phyloP scores from a whole-genome alignment of 495 filamentous ascomycete genomes.

The Hyaloscypha finlandica region DNA sequence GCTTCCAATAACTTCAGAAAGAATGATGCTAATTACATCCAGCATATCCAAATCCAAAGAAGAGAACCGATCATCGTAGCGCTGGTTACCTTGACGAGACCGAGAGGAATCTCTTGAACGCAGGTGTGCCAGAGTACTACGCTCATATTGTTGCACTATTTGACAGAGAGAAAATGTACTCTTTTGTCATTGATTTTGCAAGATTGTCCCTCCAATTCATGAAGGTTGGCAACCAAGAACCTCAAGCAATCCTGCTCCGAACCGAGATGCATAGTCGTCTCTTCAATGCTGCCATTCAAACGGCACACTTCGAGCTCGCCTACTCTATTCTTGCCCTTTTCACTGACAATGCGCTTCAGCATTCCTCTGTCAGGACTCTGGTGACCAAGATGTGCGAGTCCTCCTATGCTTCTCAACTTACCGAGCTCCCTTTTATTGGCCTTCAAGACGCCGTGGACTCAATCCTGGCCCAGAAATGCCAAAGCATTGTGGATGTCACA shows the following conservation, averaged over 20 bases:
- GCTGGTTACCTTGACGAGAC: slow-evolving; percentile 69
- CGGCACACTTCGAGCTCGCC: slow-evolving; percentile 76
- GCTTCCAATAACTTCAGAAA: background rate
- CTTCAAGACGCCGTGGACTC: slow-evolving; percentile 78
- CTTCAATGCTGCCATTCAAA: slow-evolving; percentile 77
- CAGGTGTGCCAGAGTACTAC: slow-evolving; percentile 81
- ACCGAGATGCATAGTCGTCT: slow-evolving; percentile 78
- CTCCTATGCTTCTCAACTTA: slow-evolving; percentile 65
- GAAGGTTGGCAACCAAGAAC: slow-evolving; percentile 33
- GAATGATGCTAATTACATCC: slow-evolving; percentile 16
- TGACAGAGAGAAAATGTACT: slow-evolving; percentile 71
- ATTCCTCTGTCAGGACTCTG: slow-evolving; percentile 61
- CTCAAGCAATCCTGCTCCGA: slow-evolving; percentile 29
- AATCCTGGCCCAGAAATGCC: slow-evolving; percentile 65
- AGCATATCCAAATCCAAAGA: slow-evolving; percentile 25
- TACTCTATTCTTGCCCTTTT: slow-evolving; percentile 76
- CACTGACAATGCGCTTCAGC: slow-evolving; percentile 66
- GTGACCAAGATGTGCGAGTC: slow-evolving; percentile 70
- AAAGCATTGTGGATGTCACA: slow-evolving; percentile 56
- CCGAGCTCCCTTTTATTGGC: slow-evolving; percentile 74
- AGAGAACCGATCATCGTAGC: slow-evolving; percentile 44
- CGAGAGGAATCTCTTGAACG: slow-evolving; percentile 70
- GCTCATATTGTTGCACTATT: slow-evolving; percentile 82
- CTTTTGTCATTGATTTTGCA: slow-evolving; percentile 83
- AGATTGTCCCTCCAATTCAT: slow-evolving; percentile 71